These are phyloP conservation scores for Trichophyton simii DNA, from an alignment of 2,329 filamentous ascomycete genomes.

Conservation along the genomic window DNA sequence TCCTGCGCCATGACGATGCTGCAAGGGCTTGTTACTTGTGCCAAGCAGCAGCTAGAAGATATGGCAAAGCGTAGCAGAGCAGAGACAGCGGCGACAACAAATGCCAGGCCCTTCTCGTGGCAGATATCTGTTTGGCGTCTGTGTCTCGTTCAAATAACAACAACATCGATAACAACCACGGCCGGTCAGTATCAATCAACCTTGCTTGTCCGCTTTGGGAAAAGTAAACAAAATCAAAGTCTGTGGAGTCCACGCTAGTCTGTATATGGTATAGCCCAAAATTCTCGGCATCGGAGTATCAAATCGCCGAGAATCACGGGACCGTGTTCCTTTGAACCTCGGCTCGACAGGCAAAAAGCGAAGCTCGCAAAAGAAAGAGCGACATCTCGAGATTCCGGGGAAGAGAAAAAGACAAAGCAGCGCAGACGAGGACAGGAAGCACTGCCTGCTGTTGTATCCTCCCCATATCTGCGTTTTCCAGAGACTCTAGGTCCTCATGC, in stretches of 20 bases:
- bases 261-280: neutral
- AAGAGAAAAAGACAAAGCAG: neutral
- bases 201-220: neutral
- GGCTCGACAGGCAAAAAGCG: neutral
- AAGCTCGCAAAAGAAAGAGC: neutral
- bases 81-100: neutral
- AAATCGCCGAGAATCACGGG: neutral
- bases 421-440: neutral
- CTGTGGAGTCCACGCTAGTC: neutral
- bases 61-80: neutral
- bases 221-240: constrained; percentile 1
- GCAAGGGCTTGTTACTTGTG: neutral
- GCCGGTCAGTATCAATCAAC: too few species aligned
- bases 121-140: neutral
- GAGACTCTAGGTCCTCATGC: neutral
- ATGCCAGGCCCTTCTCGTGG: neutral
- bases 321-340: neutral
- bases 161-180: neutral
- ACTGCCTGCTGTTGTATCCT: neutral
- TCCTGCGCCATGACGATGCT: constrained; percentile 62
- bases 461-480: neutral
- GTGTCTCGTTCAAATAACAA: neutral
- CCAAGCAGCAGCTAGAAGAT: neutral
- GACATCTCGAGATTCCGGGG: neutral
- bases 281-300: neutral